Evolutionary conservation across 2,329 filamentous ascomycete species (phyloP).

Genomic region (Talaromyces atroroseus): DNA sequence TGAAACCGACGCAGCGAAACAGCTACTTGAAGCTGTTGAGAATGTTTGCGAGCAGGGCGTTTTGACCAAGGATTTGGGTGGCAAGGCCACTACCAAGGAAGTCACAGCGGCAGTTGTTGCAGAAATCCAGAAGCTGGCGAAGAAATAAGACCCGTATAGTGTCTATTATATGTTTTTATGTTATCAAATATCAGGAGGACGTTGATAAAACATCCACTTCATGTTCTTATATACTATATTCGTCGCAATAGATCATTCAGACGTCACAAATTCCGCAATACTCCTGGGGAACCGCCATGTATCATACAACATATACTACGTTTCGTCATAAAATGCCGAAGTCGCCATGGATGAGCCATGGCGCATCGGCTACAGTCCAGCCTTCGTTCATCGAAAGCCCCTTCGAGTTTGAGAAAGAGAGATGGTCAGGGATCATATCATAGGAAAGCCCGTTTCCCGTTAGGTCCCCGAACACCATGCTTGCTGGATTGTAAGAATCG

Average conservation of each 20-base stretch:
- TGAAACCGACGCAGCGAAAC: conserved; percentile 51
- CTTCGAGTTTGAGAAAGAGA: conserved; percentile 17
- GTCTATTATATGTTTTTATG: background rate
- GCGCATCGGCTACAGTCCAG: conserved; percentile 30
- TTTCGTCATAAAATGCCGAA: conserved; percentile 12
- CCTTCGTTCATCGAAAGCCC: conserved; percentile 20
- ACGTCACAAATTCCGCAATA: no score
- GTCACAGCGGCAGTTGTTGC: conserved; percentile 54
- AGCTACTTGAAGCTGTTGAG: conserved; percentile 56
- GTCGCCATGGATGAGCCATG: conserved; percentile 29
- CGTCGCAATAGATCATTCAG: no score
- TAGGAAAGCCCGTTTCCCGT: no score
- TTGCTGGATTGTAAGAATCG: conserved; percentile 16
- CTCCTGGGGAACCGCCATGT: background rate
- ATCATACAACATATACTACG: background rate
- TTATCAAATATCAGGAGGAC: no score
- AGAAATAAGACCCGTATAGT: background rate
- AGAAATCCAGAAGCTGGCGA: conserved; percentile 45
- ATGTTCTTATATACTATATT: no score
- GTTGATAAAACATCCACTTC: no score
- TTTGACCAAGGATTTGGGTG: conserved; percentile 57
- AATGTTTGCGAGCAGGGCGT: conserved; percentile 53
- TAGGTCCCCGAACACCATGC: conserved; percentile 19
- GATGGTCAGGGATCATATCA: conserved; percentile 14
- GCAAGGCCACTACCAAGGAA: conserved; percentile 51